These are phyloP conservation scores for Dendrobium nobile DNA, from an alignment of 106 monocot genomes.

Conservation along the genomic window DNA sequence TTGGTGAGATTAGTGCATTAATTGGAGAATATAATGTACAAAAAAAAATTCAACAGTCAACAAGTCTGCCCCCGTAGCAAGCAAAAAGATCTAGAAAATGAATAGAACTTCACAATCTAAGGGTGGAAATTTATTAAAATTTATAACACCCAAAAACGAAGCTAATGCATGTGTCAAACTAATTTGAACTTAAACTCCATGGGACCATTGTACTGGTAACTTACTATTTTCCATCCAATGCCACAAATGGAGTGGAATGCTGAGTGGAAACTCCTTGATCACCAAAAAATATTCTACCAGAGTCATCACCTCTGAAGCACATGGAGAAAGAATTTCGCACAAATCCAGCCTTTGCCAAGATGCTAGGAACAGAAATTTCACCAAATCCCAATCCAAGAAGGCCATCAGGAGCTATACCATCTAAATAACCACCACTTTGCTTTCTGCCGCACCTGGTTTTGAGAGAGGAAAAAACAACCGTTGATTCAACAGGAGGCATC, in stretches of 20 bases:
- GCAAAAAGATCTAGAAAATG: not conserved
- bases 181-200: not conserved
- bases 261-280: constrained; percentile 61
- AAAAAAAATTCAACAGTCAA: not conserved
- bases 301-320: constrained; percentile 78
- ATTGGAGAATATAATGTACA: not conserved
- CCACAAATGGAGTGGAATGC: constrained; percentile 70
- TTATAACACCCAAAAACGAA: not conserved
- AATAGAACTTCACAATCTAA: not conserved
- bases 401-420: constrained; percentile 98
- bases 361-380: constrained; percentile 77
- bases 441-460: constrained; percentile 71
- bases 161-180: not conserved
- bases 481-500: not conserved
- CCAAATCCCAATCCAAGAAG: constrained; percentile 90
- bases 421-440: constrained; percentile 89
- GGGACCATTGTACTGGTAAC: constrained; percentile 9
- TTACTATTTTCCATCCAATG: constrained; percentile 77
- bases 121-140: not conserved
- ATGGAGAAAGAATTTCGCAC: constrained; percentile 84
- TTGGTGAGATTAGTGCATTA: not conserved
- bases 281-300: constrained; percentile 81
- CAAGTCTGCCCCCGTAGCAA: not conserved
- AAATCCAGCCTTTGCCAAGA: constrained; percentile 73
- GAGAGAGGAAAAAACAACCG: not conserved